A percentile compares a stretch with the other conserved stretches of the same genome.
Conservation (phyloP, 2,329 filamentous ascomycete species). For the Pyrenophora graminea region DNA sequence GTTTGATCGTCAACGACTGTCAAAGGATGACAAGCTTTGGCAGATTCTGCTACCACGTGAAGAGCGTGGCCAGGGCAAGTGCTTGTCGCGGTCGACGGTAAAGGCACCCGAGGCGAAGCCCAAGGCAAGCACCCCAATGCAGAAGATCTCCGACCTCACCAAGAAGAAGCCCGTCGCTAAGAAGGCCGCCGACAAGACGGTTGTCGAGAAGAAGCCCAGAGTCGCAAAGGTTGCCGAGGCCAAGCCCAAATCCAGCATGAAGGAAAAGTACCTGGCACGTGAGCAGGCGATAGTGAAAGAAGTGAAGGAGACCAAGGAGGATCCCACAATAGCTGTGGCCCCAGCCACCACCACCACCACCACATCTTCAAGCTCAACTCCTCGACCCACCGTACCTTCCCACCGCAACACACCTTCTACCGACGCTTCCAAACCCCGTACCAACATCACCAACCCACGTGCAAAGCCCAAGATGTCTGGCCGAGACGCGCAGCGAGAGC, state of each 20-base stretch:
- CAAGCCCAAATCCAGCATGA: slow-evolving; percentile 33
- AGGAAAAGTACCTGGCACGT: slow-evolving; percentile 28
- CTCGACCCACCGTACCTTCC: slow-evolving; percentile 26
- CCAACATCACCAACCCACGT: slow-evolving; percentile 35
- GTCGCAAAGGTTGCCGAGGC: slow-evolving; percentile 17
- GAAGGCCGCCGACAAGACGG: slow-evolving; percentile 52
- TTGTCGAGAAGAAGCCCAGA: slow-evolving; percentile 30
- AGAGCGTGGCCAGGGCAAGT: slow-evolving; percentile 65
- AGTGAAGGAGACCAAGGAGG: slow-evolving; percentile 31
- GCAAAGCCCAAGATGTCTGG: slow-evolving; percentile 37
- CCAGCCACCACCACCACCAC: slow-evolving; percentile 20
- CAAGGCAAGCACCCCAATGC: slow-evolving; percentile 42
- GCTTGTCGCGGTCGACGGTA: slow-evolving; percentile 63
- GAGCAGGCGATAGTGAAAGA: slow-evolving; percentile 27
- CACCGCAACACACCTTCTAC: slow-evolving; percentile 24
- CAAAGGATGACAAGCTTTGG: slow-evolving; percentile 65
- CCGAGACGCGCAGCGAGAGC: slow-evolving; percentile 29
- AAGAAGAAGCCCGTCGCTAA: slow-evolving; percentile 50
- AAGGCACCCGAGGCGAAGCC: slow-evolving; percentile 44
- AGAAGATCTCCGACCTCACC: slow-evolving; percentile 47
- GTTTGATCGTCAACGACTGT: slow-evolving; percentile 65
- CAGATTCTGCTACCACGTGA: slow-evolving; percentile 63
- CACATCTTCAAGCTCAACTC: slow-evolving; percentile 16
- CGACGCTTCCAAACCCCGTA: slow-evolving; percentile 33
- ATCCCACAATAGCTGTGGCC: slow-evolving; percentile 24